Evolutionary conservation across 768 basidiomycete species (phyloP), one percentile per base, ranked within the genome.

Genomic region (Tulasnella sp.): DNA sequence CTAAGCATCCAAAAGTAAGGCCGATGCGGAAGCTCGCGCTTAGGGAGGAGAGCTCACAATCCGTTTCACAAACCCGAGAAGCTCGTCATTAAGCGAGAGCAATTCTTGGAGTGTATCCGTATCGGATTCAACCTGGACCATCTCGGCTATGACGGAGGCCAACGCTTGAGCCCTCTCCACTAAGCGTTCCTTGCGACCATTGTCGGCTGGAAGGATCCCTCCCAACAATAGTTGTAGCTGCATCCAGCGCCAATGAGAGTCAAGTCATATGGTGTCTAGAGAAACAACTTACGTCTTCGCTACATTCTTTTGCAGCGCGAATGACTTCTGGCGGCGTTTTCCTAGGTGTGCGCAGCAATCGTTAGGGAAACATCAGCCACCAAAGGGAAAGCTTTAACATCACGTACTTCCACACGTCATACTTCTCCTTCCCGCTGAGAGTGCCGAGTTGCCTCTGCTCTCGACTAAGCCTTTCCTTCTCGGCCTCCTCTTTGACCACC

Each of bases 51-150:
- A 44, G 74, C 80, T 74, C 34, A 81, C 81, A 10, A 90, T 86
- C 34, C 86, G 87, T 74, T 89, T 88, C 24, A 97, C 83, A 16
- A 91, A 85, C 0, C 86, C 84, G 10, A 89, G 89, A 34, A 98
- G 86, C 56, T 87, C 86, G 83, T 98, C 97, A 81, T 94, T 94
- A 36, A 96, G 85, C 1, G 82, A 85, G 12, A 97, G 87, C 18
- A 97, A 86, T 75, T 91, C 91, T 81, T 92, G 91, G 83, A 96
- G 84, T 14, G 82, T 74, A 24, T 82, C 81, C 12, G 81, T 79
- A n/a, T 85, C 85, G 14, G 80, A 81, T 24, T 85, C 83, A 36
- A 83, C 83, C 80, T 84, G 84, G 4, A 86, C 82, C 75, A 91
- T 85, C 40, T 89, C 87, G 40, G 87, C 88, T 1, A 93, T 88